Evolutionary conservation across 2,329 filamentous ascomycete species (phyloP).

Genomic region (Chrysoporthe puriensis): DNA sequence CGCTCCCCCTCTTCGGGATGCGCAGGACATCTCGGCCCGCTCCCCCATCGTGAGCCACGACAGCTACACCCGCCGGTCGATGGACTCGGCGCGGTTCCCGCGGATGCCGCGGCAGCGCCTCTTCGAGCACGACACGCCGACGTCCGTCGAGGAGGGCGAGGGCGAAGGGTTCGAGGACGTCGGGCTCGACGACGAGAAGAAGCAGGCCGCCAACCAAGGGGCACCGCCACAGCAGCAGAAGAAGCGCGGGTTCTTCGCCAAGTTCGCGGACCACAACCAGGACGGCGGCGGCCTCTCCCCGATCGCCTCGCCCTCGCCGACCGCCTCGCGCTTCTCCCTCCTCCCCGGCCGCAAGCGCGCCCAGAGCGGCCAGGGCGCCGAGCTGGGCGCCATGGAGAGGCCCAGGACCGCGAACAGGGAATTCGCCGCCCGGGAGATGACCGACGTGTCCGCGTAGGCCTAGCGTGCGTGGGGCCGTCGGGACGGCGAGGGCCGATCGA

Average conservation of each 20-base stretch:
- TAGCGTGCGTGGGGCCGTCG: conserved; percentile 18
- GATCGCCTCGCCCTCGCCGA: conserved; percentile 41
- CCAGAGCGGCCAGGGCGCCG: conserved; percentile 70
- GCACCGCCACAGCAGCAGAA: conserved; percentile 42
- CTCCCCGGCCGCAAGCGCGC: conserved; percentile 70
- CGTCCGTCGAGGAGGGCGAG: conserved; percentile 58
- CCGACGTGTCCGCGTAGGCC: conserved; percentile 23
- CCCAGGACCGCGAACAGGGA: conserved; percentile 34
- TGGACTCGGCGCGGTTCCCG: conserved; percentile 73
- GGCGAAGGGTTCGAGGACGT: conserved; percentile 82
- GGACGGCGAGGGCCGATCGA: conserved; percentile 2
- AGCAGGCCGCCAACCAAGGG: conserved; percentile 37
- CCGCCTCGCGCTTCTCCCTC: conserved; percentile 65
- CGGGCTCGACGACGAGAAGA: conserved; percentile 76
- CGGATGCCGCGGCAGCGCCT: conserved; percentile 63
- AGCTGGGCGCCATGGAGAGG: conserved; percentile 67
- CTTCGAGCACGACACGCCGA: conserved; percentile 64
- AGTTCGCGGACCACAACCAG: conserved; percentile 68
- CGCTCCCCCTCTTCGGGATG: too few species aligned
- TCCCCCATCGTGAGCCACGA: conserved; percentile 72
- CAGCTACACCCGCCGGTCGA: conserved; percentile 69
- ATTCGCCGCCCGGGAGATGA: conserved; percentile 18
- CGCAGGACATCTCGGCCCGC: conserved; percentile 84
- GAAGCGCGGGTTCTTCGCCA: conserved; percentile 79
- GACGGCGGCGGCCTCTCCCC: conserved; percentile 33